A percentile compares a stretch with the other conserved stretches of the same genome.
These are phyloP conservation scores for Lotmaria passim DNA, from an alignment of 208 protist genomes.

Conservation along the genomic window DNA sequence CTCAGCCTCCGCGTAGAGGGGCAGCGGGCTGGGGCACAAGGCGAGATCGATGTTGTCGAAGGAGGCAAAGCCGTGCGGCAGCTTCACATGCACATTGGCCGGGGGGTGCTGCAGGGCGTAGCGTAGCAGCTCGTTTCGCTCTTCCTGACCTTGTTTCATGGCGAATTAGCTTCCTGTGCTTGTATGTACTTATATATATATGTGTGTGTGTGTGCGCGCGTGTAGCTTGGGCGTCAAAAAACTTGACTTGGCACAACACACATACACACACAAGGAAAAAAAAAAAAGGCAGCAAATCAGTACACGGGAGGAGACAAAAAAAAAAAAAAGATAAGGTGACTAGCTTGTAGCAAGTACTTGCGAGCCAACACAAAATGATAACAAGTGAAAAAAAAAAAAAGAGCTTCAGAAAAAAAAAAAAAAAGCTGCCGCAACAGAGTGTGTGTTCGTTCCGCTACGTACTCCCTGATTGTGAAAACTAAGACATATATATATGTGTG, in stretches of 20 bases:
- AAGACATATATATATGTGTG: no score
- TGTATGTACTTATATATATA: background rate
- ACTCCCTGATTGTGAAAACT: no score
- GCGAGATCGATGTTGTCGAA: conserved; percentile 48
- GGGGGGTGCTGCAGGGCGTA: conserved; percentile 65
- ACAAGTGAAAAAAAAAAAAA: conserved; percentile 24
- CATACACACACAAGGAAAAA: conserved; percentile 14
- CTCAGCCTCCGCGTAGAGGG: conserved; percentile 42
- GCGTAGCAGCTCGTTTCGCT: conserved; percentile 59
- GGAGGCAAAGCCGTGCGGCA: conserved; percentile 30
- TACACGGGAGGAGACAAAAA: background rate
- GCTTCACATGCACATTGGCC: conserved; percentile 44
- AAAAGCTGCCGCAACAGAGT: background rate
- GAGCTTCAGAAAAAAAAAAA: background rate
- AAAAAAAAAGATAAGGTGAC: background rate
- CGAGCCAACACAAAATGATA: no score
- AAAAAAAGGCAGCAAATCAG: conserved; percentile 20
- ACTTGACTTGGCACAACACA: conserved; percentile 8
- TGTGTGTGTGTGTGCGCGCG: background rate
- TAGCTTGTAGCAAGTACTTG: no score
- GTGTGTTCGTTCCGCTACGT: background rate
- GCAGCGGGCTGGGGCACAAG: conserved; percentile 36
- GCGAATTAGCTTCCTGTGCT: background rate
- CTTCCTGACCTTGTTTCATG: conserved; percentile 37
- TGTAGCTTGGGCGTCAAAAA: no score